These are phyloP conservation scores for Termitomyces sp. DNA, from an alignment of 768 basidiomycete genomes.

Conservation along the genomic window DNA sequence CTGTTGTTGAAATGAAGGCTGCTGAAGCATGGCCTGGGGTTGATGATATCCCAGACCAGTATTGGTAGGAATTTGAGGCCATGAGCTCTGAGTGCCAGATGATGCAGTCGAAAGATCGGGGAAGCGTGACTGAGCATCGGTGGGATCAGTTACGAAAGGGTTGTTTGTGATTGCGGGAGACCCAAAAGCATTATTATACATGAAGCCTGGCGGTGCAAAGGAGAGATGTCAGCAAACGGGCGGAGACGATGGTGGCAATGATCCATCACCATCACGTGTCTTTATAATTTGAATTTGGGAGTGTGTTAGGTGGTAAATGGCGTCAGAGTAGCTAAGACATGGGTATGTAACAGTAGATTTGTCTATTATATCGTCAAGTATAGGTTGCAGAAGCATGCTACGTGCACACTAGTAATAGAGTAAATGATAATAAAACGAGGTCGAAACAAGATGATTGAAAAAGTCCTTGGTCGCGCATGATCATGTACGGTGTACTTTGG, in stretches of 20 bases:
- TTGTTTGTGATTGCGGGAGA: constrained; percentile 49
- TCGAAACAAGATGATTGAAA: not conserved
- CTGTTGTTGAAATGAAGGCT: constrained; percentile 28
- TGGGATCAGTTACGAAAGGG: constrained; percentile 57
- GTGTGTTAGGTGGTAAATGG: no score
- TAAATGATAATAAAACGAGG: constrained; percentile 3
- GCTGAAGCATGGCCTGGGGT: constrained; percentile 25
- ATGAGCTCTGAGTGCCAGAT: constrained; percentile 29
- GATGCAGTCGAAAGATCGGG: constrained; percentile 48
- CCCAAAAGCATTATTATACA: constrained; percentile 39
- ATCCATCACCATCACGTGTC: constrained; percentile 10
- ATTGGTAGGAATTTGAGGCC: constrained; percentile 19
- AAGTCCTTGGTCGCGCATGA: constrained; percentile 1
- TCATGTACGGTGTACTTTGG: constrained; percentile 35
- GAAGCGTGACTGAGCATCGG: constrained; percentile 46
- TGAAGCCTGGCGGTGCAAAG: constrained; percentile 13
- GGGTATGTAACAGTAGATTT: not conserved
- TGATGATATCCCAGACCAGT: constrained; percentile 23
- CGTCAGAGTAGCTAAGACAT: not conserved
- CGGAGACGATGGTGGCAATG: not conserved
- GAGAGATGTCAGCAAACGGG: not conserved
- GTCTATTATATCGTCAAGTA: constrained; percentile 4
- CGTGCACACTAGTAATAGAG: not conserved
- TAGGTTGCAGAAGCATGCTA: not conserved
- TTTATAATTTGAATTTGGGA: not conserved